phyloP scores from a whole-genome alignment of 192 early-diverging fungal genomes.

The Helicostylum pulchrum region DNA sequence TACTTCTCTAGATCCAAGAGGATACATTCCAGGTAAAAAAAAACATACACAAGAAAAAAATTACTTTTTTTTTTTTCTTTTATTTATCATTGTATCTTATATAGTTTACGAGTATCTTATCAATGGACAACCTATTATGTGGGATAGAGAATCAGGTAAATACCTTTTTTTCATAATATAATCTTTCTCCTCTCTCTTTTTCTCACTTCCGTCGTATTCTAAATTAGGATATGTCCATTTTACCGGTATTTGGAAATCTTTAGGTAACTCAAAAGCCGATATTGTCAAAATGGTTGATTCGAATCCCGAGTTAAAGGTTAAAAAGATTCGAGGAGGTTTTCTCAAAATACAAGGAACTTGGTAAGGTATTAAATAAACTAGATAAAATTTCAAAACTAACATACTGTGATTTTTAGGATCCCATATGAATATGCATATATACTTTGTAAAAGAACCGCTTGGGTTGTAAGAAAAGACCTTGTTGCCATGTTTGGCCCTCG shows the following conservation, averaged over 20 bases:
- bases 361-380: constrained; percentile 12
- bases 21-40: constrained; percentile 56
- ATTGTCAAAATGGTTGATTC: constrained; percentile 62
- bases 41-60: not conserved
- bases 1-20: constrained; percentile 56
- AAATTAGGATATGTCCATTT: constrained; percentile 52
- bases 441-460: constrained; percentile 40
- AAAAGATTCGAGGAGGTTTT: constrained; percentile 59
- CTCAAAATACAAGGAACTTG: constrained; percentile 62
- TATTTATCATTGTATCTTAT: not conserved
- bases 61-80: not conserved
- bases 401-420: constrained; percentile 13
- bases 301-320: constrained; percentile 55
- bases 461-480: constrained; percentile 36
- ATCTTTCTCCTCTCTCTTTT: not conserved
- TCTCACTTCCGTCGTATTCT: constrained; percentile 3
- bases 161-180: too few relatives aligned
- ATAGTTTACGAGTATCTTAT: constrained; percentile 57
- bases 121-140: constrained; percentile 60
- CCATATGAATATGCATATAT: constrained; percentile 41
- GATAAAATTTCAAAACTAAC: too few relatives aligned
- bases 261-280: constrained; percentile 56
- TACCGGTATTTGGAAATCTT: constrained; percentile 59
- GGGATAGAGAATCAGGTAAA: constrained; percentile 53
- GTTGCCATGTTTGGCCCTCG: constrained; percentile 41